A percentile compares a stretch with the other conserved stretches of the same genome.
These are phyloP conservation scores for Hericium rajendrae DNA, from an alignment of 768 basidiomycete species.

Conservation along the genomic window DNA sequence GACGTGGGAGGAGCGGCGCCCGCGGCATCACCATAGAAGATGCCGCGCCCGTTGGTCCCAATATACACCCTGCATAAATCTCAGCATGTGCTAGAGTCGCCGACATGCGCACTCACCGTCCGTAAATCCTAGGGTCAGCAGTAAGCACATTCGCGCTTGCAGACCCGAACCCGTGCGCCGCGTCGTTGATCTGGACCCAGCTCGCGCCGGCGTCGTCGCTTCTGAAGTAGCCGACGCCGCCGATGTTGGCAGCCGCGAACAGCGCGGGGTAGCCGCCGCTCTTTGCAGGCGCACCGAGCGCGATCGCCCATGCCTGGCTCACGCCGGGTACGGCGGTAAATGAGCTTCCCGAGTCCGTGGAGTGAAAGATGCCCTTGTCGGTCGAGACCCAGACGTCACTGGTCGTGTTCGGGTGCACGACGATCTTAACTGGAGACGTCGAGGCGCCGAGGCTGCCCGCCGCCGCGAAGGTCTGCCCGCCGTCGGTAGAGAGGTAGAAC, in stretches of 20 bases:
- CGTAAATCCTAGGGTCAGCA: conserved; percentile 45
- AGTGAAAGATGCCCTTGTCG: conserved; percentile 48
- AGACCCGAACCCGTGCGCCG: conserved; percentile 46
- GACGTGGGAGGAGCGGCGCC: conserved; percentile 13
- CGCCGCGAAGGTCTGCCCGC: conserved; percentile 40
- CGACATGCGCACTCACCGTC: conserved; percentile 30
- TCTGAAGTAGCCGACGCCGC: conserved; percentile 42
- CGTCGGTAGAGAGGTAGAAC: conserved; percentile 54
- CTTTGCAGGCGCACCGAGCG: conserved; percentile 40
- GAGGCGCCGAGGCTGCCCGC: conserved; percentile 38
- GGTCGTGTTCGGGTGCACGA: conserved; percentile 41
- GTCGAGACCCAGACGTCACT: conserved; percentile 62
- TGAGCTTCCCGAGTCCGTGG: conserved; percentile 38
- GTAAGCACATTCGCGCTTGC: conserved; percentile 36
- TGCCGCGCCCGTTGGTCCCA: conserved; percentile 51
- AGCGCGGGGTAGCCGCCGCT: conserved; percentile 45
- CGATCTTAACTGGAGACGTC: conserved; percentile 39
- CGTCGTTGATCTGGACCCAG: conserved; percentile 54
- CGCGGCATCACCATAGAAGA: conserved; percentile 31
- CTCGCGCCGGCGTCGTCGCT: conserved; percentile 46
- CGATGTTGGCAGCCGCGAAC: conserved; percentile 45
- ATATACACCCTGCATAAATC: conserved; percentile 42
- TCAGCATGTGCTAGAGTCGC: background rate
- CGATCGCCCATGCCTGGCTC: conserved; percentile 46
- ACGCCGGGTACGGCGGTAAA: conserved; percentile 40